Evolutionary conservation across 192 early-diverging fungal species (phyloP).

Genomic region (Podila horticola): DNA sequence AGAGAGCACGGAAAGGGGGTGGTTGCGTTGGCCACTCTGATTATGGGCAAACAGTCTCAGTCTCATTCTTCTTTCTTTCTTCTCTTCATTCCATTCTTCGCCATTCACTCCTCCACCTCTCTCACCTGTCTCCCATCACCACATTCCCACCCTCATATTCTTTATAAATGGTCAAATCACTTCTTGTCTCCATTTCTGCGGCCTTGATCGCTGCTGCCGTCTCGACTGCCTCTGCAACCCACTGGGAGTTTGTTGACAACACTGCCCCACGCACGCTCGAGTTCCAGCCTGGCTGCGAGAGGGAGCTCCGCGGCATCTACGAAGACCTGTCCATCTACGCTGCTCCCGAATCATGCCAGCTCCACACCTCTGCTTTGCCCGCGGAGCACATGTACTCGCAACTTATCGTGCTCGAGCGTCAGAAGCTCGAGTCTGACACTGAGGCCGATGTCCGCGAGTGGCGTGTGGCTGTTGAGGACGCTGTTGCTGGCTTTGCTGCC

Average conservation of each 20-base stretch:
- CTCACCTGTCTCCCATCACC: background rate
- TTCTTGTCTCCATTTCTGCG: slow-evolving; percentile 36
- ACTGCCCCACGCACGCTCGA: slow-evolving; percentile 20
- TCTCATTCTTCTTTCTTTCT: background rate
- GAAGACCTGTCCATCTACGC: slow-evolving; percentile 47
- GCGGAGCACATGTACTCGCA: slow-evolving; percentile 29
- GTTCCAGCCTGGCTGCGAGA: slow-evolving; percentile 28
- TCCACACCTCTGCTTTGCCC: slow-evolving; percentile 11
- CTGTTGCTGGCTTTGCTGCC: slow-evolving; percentile 17
- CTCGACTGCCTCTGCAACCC: slow-evolving; percentile 7
- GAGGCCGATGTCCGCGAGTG: slow-evolving; percentile 26
- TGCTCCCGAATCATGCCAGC: slow-evolving; percentile 21
- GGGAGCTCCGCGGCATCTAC: slow-evolving; percentile 50
- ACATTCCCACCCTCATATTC: background rate
- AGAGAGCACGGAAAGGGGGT: too few relatives aligned
- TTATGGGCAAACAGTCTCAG: background rate
- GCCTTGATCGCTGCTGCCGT: slow-evolving; percentile 30
- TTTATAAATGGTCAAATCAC: slow-evolving; percentile 26
- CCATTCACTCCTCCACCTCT: background rate
- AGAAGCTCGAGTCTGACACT: slow-evolving; percentile 37
- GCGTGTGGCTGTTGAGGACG: slow-evolving; percentile 29
- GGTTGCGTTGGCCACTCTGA: background rate
- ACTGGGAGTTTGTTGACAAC: slow-evolving; percentile 44
- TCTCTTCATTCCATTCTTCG: slow-evolving; percentile 1
- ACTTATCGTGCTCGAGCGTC: slow-evolving; percentile 48